Base-by-base conservation (phyloP, 805 yeast species). In the Saccharomyces kudriavzevii region DNA sequence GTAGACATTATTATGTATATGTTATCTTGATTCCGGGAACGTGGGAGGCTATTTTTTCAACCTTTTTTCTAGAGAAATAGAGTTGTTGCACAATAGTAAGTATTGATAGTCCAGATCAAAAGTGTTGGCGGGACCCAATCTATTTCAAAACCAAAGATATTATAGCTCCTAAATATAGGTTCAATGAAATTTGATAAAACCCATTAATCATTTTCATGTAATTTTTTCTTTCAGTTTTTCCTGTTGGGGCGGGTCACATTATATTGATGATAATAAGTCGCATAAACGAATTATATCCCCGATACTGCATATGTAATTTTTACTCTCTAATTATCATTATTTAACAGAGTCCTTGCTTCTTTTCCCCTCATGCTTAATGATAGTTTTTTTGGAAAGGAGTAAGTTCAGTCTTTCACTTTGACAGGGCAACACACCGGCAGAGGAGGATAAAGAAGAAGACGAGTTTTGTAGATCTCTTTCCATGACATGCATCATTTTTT, bases 401-500 rank as follows among this genome's bases (percentile, higher is more conserved):
- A 64, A 64, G 51, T 91, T 74, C 58, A 91, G 69, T 40, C 83
- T 54, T 8, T 56, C 47, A 47, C 65, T 63, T 2, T 57, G 43
- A 28, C 56, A 54, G 6, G 67, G 65, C n/a, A 60, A 29, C n/a
- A 22, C 20, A 13, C 28, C 26, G 26, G 52, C 56, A 35, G 51
- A 49, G 31, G 48, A 49, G n/a, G 30, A 40, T 27, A 53, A 52
- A n/a, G 51, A 47, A 2, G 31, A 31, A 1, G 55, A 52, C 43
- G 14, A 45, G 9, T 46, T 48, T 14, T 17, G 40, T n/a, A 65
- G 63, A 52, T 76, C 77, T 47, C 87, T 67, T 65, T 90, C 96
- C 60, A 90, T 81, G 35, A 90, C 77, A 52, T 83, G 87, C 52
- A 91, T 80, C 77, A 90, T 85, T 56, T 89, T 83, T 62, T 82